These are phyloP conservation scores for Alliaria petiolata DNA, from an alignment of 345 rosid species.

Conservation along the genomic window DNA sequence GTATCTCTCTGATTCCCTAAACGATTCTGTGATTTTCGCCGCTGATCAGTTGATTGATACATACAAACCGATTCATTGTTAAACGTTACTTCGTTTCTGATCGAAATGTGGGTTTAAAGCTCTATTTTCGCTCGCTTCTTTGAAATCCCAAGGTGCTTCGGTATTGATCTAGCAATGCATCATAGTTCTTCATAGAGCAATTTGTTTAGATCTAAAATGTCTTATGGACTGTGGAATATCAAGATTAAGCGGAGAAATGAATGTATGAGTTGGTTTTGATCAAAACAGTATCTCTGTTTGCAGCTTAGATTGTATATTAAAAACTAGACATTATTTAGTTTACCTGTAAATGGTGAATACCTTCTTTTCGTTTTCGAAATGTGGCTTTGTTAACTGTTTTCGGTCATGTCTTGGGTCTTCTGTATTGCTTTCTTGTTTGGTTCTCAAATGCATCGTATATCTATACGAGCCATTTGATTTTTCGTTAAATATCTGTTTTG, in stretches of 20 bases:
- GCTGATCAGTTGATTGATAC: not conserved
- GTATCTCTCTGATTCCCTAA: not conserved
- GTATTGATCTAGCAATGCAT: not conserved
- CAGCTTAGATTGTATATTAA: not conserved
- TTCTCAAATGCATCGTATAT: not conserved
- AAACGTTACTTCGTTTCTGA: slow-evolving; percentile 2
- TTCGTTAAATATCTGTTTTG: not conserved
- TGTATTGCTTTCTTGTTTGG: not conserved
- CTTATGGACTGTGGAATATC: not conserved
- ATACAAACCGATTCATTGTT: not conserved
- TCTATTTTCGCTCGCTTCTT: too few species aligned
- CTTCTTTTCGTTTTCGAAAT: too few species aligned
- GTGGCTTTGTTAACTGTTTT: too few species aligned
- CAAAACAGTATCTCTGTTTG: not conserved
- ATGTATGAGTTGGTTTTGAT: not conserved
- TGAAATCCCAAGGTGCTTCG: too few species aligned
- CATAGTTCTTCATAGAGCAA: not conserved
- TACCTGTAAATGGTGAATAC: too few species aligned
- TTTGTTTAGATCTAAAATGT: not conserved
- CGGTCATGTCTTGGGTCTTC: too few species aligned
- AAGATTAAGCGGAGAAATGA: not conserved
- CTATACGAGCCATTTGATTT: not conserved
- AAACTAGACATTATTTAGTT: too few species aligned
- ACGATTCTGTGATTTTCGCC: not conserved
- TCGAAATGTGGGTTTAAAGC: not conserved